Percentiles rank a stretch among this genome's conserved stretches.
phyloP scores from a whole-genome alignment of 495 filamentous ascomycete species.

The Tuber microsphaerosporum region DNA sequence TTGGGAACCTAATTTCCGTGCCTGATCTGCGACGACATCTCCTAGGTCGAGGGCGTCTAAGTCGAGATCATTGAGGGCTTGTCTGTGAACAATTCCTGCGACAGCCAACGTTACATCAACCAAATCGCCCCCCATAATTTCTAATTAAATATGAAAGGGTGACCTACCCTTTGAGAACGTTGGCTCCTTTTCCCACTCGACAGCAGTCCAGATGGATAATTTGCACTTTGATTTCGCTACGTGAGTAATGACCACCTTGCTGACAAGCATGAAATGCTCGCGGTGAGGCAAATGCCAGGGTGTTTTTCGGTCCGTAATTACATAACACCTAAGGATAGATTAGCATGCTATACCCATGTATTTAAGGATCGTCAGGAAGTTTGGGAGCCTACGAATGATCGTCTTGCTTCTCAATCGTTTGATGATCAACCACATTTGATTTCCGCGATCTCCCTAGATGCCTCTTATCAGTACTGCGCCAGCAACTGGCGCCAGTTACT shows the following conservation, averaged over 20 bases:
- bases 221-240: slow-evolving; percentile 86
- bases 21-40: slow-evolving; percentile 80
- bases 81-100: slow-evolving; percentile 62
- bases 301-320: slow-evolving; percentile 76
- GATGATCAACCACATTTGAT: slow-evolving; percentile 67
- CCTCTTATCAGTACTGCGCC: background rate
- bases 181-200: slow-evolving; percentile 71
- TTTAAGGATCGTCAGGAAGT: background rate
- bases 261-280: slow-evolving; percentile 72
- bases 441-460: slow-evolving; percentile 46
- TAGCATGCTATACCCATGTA: slow-evolving; percentile 5
- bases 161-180: slow-evolving; percentile 52
- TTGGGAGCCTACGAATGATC: slow-evolving; percentile 63
- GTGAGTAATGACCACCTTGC: slow-evolving; percentile 90
- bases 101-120: slow-evolving; percentile 5
- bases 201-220: slow-evolving; percentile 75
- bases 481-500: background rate
- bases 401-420: slow-evolving; percentile 83
- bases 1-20: slow-evolving; percentile 69
- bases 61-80: slow-evolving; percentile 71
- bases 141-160: slow-evolving; percentile 11
- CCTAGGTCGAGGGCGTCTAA: slow-evolving; percentile 77
- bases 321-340: slow-evolving; percentile 54
- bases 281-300: slow-evolving; percentile 86
- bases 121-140: slow-evolving; percentile 2